A percentile compares a stretch with the other conserved stretches of the same genome.
These are phyloP conservation scores for Naegleria fowleri DNA, from an alignment of 208 protist genomes.

Conservation along the genomic window DNA sequence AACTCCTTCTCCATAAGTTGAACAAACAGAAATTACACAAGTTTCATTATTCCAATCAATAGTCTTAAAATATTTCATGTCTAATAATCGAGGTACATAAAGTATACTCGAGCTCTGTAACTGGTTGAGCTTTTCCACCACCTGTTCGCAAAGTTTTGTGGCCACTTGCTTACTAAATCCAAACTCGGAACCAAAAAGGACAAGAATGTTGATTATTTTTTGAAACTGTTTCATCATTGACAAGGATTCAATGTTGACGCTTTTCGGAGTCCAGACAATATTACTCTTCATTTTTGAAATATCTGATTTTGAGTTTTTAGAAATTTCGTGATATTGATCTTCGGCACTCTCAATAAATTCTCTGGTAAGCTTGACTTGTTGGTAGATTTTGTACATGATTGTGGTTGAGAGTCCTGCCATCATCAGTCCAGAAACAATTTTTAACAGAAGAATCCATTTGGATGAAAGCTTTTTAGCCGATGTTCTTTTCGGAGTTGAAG, in stretches of 20 bases:
- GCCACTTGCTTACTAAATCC: not conserved
- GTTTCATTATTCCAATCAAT: not conserved
- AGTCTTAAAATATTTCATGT: not conserved
- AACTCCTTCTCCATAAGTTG: not conserved
- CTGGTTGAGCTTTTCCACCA: not conserved
- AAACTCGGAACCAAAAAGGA: not conserved
- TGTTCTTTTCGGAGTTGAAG: not conserved
- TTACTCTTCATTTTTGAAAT: not conserved
- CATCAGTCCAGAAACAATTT: not conserved
- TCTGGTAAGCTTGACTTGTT: not conserved
- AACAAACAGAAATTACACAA: not conserved
- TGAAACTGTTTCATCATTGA: not conserved
- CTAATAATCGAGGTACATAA: not conserved
- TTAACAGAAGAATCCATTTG: not conserved
- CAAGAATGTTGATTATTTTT: not conserved
- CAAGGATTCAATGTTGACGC: not conserved
- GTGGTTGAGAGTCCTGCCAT: not conserved
- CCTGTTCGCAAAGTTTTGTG: not conserved
- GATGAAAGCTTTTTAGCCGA: not conserved
- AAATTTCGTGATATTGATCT: not conserved
- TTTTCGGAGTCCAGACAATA: not conserved
- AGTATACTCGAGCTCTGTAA: not conserved
- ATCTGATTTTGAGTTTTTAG: not conserved
- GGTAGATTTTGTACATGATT: not conserved
- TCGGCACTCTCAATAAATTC: not conserved